phyloP scores from a whole-genome alignment of 805 yeast species.

The Candida taoyuanica region DNA sequence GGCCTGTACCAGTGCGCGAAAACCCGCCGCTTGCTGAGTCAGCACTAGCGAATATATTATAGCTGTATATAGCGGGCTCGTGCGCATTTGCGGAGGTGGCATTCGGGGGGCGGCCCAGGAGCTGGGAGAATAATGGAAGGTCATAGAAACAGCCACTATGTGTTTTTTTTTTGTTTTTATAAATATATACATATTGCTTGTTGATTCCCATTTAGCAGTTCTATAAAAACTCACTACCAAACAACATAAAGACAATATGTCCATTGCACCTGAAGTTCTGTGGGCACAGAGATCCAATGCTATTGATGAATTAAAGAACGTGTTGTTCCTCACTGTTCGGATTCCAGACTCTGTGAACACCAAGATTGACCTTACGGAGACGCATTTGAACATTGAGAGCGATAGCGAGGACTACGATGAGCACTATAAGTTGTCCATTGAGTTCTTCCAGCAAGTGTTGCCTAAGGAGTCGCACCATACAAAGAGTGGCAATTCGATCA shows the following conservation, averaged over 20 bases:
- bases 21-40: too few species aligned
- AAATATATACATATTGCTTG: too few species aligned
- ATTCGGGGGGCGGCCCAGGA: too few species aligned
- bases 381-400: constrained; percentile 49
- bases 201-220: too few species aligned
- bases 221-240: too few species aligned
- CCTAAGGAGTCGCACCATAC: constrained; percentile 54
- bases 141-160: too few species aligned
- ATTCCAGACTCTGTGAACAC: constrained; percentile 66
- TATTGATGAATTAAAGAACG: constrained; percentile 66
- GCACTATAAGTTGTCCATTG: constrained; percentile 60
- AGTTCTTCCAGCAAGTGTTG: constrained; percentile 73
- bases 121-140: too few species aligned
- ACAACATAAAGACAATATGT: constrained; percentile 20
- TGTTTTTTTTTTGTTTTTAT: too few species aligned
- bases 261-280: constrained; percentile 41
- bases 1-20: too few species aligned
- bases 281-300: constrained; percentile 97
- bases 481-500: constrained; percentile 52
- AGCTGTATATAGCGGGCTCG: too few species aligned
- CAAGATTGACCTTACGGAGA: constrained; percentile 55
- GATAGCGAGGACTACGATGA: constrained; percentile 40
- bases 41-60: too few species aligned
- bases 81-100: too few species aligned
- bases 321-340: constrained; percentile 68